Evolutionary conservation across 2,329 filamentous ascomycete species (phyloP).

Genomic region (Zopfia rhizophila): DNA sequence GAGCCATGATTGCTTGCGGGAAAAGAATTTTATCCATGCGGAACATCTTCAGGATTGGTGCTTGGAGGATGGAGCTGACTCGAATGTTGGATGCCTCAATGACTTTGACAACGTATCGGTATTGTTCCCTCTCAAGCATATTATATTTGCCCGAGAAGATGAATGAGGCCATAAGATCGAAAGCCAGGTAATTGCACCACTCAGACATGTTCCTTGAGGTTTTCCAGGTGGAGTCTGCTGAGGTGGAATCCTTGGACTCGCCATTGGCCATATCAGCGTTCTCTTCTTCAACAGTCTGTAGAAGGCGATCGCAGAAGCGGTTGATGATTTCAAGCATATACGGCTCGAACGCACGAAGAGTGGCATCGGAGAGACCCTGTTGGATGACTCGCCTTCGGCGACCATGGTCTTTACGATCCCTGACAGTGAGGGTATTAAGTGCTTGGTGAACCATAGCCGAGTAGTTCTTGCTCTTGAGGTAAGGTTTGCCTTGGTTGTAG

Average conservation of each 20-base stretch:
- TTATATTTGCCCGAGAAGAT: constrained; percentile 48
- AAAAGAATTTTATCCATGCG: constrained; percentile 47
- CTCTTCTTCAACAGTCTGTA: constrained; percentile 19
- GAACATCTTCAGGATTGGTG: constrained; percentile 31
- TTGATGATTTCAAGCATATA: constrained; percentile 48
- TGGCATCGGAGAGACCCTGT: constrained; percentile 52
- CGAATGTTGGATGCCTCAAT: constrained; percentile 50
- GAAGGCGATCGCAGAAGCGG: constrained; percentile 38
- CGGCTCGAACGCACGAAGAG: constrained; percentile 51
- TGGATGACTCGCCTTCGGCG: constrained; percentile 50
- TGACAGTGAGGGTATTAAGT: constrained; percentile 47
- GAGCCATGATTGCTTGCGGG: constrained; percentile 35
- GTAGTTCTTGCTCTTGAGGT: constrained; percentile 21
- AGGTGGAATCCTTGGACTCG: constrained; percentile 35
- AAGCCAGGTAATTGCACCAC: constrained; percentile 51
- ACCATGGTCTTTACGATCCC: constrained; percentile 49
- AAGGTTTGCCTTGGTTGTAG: constrained; percentile 20
- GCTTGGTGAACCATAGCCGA: constrained; percentile 24
- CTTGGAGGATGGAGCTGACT: constrained; percentile 40
- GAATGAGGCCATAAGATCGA: constrained; percentile 59
- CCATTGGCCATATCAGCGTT: constrained; percentile 1
- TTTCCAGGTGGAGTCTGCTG: constrained; percentile 48
- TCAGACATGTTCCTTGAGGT: constrained; percentile 51
- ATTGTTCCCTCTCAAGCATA: constrained; percentile 41
- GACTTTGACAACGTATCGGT: constrained; percentile 47